These are phyloP conservation scores for Penicillium diatomitis DNA, from an alignment of 495 filamentous ascomycete species.

Conservation along the genomic window DNA sequence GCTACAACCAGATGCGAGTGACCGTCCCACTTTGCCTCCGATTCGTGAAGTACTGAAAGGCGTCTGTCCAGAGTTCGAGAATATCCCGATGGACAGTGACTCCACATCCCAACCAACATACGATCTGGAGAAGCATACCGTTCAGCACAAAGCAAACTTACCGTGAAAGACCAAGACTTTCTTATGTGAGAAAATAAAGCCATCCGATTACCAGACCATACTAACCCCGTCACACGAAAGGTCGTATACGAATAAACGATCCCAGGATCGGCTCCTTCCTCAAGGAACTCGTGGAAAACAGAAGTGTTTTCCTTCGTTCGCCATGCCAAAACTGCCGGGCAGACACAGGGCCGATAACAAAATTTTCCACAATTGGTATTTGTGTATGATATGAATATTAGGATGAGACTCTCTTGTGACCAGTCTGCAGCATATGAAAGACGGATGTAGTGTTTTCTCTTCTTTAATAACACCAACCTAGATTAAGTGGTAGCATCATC, in stretches of 20 bases:
- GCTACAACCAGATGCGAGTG: not conserved
- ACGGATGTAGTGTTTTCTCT: too few species aligned
- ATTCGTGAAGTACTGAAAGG: not conserved
- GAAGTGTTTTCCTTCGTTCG: conserved; percentile 19
- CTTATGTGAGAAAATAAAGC: not conserved
- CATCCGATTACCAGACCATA: not conserved
- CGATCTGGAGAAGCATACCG: not conserved
- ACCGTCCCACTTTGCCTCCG: not conserved
- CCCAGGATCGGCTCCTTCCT: too few species aligned
- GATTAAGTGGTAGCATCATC: too few species aligned
- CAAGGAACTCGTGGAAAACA: too few species aligned
- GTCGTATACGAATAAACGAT: not conserved
- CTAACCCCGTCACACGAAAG: not conserved
- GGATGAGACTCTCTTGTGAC: too few species aligned
- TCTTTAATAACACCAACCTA: too few species aligned
- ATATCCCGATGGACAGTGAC: not conserved
- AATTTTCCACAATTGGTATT: conserved; percentile 17
- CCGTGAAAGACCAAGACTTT: not conserved
- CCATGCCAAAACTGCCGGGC: conserved; percentile 30
- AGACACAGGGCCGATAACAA: conserved; percentile 29
- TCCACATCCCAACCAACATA: not conserved
- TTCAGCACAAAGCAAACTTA: not conserved
- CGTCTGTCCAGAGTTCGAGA: not conserved
- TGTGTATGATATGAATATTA: too few species aligned
- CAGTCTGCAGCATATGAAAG: too few species aligned